These are phyloP conservation scores for Solanum gandarillasii DNA, from an alignment of 257 asterid genomes.

Conservation along the genomic window DNA sequence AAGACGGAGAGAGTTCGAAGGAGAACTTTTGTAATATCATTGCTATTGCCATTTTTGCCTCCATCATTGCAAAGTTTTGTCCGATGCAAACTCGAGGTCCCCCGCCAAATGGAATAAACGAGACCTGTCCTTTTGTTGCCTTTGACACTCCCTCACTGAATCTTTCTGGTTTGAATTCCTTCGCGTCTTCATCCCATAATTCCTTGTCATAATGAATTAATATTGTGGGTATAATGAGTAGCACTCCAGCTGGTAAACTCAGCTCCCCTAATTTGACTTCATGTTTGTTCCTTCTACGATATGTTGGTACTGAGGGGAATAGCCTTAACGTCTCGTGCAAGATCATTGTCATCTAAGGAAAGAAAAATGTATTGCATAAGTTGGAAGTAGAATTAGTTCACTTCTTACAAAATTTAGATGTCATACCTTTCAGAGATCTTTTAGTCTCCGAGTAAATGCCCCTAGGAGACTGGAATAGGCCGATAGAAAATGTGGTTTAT, in stretches of 20 bases:
- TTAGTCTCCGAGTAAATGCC: neutral
- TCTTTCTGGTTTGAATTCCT: slow-evolving; percentile 25
- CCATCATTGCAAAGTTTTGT: slow-evolving; percentile 21
- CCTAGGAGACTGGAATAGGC: no score
- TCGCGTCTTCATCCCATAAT: slow-evolving; percentile 27
- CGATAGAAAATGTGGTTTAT: neutral
- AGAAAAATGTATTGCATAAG: neutral
- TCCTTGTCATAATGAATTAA: slow-evolving; percentile 13
- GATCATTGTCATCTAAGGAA: slow-evolving; percentile 23
- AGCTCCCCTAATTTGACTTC: slow-evolving; percentile 10
- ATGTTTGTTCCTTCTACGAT: neutral
- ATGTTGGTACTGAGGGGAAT: slow-evolving; percentile 12
- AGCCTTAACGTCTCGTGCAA: slow-evolving; percentile 20
- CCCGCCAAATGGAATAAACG: slow-evolving; percentile 24
- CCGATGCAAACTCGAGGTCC: slow-evolving; percentile 33
- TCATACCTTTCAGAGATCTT: neutral
- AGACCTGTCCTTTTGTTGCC: slow-evolving; percentile 13
- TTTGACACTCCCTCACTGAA: slow-evolving; percentile 17
- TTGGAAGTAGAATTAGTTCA: neutral
- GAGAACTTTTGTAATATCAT: slow-evolving; percentile 21
- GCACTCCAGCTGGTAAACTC: slow-evolving; percentile 6
- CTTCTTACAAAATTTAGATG: neutral
- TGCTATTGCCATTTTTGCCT: slow-evolving; percentile 21
- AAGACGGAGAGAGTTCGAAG: slow-evolving; percentile 22
- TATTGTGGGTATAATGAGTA: slow-evolving; percentile 12